Conservation (phyloP, 192 early-diverging fungal genomes). For the Coemansia sp. region DNA sequence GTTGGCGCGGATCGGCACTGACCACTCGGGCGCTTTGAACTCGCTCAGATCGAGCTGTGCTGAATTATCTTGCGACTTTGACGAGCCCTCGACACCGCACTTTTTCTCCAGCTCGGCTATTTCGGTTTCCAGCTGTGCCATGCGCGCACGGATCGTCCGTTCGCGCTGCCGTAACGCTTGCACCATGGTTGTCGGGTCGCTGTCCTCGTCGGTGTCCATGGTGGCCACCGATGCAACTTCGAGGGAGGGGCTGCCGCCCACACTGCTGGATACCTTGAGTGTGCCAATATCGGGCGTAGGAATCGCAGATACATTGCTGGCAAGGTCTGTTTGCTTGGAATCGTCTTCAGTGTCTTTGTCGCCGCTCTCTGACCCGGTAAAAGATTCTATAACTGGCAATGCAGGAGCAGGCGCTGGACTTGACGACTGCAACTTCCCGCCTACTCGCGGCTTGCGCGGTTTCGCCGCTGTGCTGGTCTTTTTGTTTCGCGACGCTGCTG, state of each 20-base stretch:
- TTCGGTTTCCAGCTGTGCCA: constrained; percentile 58
- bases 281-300: constrained; percentile 44
- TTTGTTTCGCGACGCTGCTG: neutral
- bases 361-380: constrained; percentile 4
- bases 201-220: constrained; percentile 10
- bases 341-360: constrained; percentile 31
- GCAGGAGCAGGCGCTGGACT: constrained; percentile 14
- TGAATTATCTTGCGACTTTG: constrained; percentile 12
- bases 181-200: constrained; percentile 10
- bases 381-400: too few species aligned
- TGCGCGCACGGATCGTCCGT: constrained; percentile 57
- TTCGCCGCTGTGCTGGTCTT: constrained; percentile 6
- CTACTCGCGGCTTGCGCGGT: constrained; percentile 27
- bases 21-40: constrained; percentile 90
- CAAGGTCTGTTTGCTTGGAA: neutral
- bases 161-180: constrained; percentile 56
- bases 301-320: constrained; percentile 17
- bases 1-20: constrained; percentile 92
- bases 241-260: constrained; percentile 15
- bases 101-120: constrained; percentile 59
- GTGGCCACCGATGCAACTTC: constrained; percentile 9
- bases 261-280: constrained; percentile 33
- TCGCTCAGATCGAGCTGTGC: constrained; percentile 63
- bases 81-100: constrained; percentile 36
- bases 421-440: constrained; percentile 5